Conservation (phyloP, 768 basidiomycete genomes). For the Lactarius pseudohatsudake region DNA sequence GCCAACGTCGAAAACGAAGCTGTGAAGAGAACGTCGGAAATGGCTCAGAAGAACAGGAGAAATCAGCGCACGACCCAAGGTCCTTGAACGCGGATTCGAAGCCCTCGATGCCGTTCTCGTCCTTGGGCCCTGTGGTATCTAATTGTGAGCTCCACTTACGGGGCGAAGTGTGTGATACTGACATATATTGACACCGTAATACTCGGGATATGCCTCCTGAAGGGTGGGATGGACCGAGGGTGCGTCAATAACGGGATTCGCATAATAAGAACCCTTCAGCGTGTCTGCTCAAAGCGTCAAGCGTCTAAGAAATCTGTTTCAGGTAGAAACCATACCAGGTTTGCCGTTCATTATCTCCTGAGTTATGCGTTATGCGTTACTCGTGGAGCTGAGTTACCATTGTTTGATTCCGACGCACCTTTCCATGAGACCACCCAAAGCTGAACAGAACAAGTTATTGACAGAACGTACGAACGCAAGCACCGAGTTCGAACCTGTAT, state of each 20-base stretch:
- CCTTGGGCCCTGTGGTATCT: conserved; percentile 54
- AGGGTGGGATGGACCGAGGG: conserved; percentile 61
- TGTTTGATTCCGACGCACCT: conserved; percentile 45
- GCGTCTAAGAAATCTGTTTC: neutral
- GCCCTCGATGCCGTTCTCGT: conserved; percentile 58
- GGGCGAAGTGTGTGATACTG: conserved; percentile 23
- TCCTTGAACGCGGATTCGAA: conserved; percentile 90
- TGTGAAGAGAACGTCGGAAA: conserved; percentile 34
- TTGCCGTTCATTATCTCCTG: conserved; percentile 97
- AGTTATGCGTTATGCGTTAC: conserved; percentile 8
- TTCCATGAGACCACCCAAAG: conserved; percentile 98
- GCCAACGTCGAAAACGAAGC: conserved; percentile 82
- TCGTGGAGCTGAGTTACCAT: neutral
- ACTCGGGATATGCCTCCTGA: conserved; percentile 66
- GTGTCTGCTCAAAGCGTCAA: conserved; percentile 48
- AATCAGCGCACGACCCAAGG: conserved; percentile 56
- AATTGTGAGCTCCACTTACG: conserved; percentile 1
- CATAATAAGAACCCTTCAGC: conserved; percentile 94
- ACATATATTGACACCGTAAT: conserved; percentile 91
- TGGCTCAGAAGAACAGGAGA: neutral
- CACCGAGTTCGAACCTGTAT: conserved; percentile 57
- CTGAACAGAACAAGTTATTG: conserved; percentile 33
- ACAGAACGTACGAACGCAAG: neutral
- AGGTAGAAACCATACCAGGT: conserved; percentile 49
- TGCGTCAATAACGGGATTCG: conserved; percentile 72